phyloP scores from a whole-genome alignment of 2,329 filamentous ascomycete species.

The Cytospora schulzeri region DNA sequence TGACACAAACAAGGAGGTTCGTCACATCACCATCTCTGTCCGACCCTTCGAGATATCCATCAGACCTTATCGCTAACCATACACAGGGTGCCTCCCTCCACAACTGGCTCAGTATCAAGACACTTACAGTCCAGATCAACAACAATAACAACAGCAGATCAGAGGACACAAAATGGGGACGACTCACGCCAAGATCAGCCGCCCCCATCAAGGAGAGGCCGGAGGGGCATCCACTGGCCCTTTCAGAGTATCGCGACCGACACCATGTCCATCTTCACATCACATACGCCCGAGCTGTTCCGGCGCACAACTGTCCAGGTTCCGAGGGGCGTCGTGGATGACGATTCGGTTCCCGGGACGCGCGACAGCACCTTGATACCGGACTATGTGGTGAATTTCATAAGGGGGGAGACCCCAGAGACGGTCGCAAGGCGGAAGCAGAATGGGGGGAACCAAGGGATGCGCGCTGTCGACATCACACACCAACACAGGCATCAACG shows the following conservation, averaged over 20 bases:
- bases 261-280: conserved; percentile 30
- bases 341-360: conserved; percentile 26
- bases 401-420: conserved; percentile 58
- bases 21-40: background rate
- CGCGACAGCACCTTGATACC: conserved; percentile 50
- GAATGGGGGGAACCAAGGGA: conserved; percentile 37
- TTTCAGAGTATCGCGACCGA: conserved; percentile 39
- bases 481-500: conserved; percentile 35
- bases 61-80: conserved; percentile 6
- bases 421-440: conserved; percentile 49
- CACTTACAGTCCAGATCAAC: conserved; percentile 9
- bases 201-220: conserved; percentile 24
- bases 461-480: conserved; percentile 37
- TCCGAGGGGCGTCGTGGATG: conserved; percentile 21
- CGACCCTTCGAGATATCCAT: too few species aligned
- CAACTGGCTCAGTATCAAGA: conserved; percentile 5
- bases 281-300: conserved; percentile 14
- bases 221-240: conserved; percentile 38
- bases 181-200: conserved; percentile 10
- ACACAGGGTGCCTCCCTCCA: conserved; percentile 9
- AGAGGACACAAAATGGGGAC: conserved; percentile 5
- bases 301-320: conserved; percentile 18
- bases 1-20: conserved; percentile 18
- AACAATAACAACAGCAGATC: conserved; percentile 4
- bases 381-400: conserved; percentile 58